Base-by-base conservation (phyloP, 176 grass and related monocot genomes). In the Saccharum officinarum region DNA sequence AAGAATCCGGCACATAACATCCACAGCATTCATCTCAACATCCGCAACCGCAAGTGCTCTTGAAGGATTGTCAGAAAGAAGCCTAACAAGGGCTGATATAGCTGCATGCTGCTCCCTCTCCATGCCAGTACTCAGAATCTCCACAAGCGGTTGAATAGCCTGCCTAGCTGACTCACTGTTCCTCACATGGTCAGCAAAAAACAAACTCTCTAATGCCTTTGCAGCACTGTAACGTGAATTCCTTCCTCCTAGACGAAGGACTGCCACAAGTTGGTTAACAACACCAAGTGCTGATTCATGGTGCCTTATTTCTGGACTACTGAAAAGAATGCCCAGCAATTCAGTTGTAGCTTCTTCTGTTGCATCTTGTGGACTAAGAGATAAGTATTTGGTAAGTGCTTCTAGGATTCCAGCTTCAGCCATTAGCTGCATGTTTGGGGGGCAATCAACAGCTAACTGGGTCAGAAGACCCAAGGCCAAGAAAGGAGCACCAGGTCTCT, bases 311-410 rank as follows among this genome's bases (percentile, higher is more conserved):
- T 99, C 97, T 40, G 92, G 82, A 40, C 69, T 85, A 75, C 88
- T 89, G 50, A 99, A 99, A 59, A 99, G 92, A 87, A 94, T 91
- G 14, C 97, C 92, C 55, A 99, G 75, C 80, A 99, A 90, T 75
- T 99, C 94, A 77, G 94, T 99, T 68, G 94, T 92, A 39, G 97
- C 97, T 86, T 92, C 97, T 99, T 99, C 97, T 82, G 92, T 97
- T 81, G 90, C 85, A 84, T 99, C 94, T 84, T 94, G 90, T 72
- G 93, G 94, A 59, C 97, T 96, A 81, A 99, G 92, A 31, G 97
- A 99, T 18, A 99, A 82, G 69, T 99, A 99, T 86, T 94, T 99
- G 80, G 94, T 94, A 60, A 99, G 94, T 69, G 90, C 97, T 87
- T 99, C 97, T 71, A 99, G 64, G 64, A 95, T 95, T 55, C 97